A percentile compares a stretch with the other conserved stretches of the same genome.
phyloP scores from a whole-genome alignment of 2,329 filamentous ascomycete species.

The Stagonosporopsis tanaceti region DNA sequence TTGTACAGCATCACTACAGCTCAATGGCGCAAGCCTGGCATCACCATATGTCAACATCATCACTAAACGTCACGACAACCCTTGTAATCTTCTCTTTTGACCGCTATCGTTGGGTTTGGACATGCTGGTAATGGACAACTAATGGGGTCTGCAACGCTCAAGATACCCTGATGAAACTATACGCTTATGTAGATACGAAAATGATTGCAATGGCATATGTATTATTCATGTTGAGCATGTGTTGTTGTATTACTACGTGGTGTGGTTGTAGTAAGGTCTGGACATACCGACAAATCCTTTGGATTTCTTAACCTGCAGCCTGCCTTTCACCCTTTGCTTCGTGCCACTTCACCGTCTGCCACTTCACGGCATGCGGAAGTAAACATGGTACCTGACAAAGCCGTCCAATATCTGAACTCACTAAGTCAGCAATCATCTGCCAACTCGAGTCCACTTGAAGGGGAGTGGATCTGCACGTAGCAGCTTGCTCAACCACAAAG shows the following conservation, averaged over 20 bases:
- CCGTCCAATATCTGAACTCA: not conserved
- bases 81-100: conserved; percentile 26
- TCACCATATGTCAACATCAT: not conserved
- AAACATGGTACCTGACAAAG: not conserved
- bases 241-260: not conserved
- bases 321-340: not conserved
- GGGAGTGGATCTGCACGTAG: not conserved
- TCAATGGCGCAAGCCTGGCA: conserved; percentile 17
- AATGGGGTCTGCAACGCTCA: not conserved
- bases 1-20: conserved; percentile 26
- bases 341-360: not conserved
- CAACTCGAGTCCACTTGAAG: not conserved
- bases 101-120: conserved; percentile 24
- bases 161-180: conserved; percentile 19
- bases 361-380: not conserved
- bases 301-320: not conserved
- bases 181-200: conserved; percentile 16
- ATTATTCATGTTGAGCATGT: not conserved
- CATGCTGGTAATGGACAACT: conserved; percentile 47
- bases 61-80: conserved; percentile 25
- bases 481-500: not conserved
- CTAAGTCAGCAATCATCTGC: not conserved
- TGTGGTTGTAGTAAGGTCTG: not conserved
- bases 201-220: conserved; percentile 10
- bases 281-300: not conserved